A percentile compares a stretch with the other conserved stretches of the same genome.
These are phyloP conservation scores for Pyrus pyrifolia DNA, from an alignment of 306 rosid species.

Conservation along the genomic window DNA sequence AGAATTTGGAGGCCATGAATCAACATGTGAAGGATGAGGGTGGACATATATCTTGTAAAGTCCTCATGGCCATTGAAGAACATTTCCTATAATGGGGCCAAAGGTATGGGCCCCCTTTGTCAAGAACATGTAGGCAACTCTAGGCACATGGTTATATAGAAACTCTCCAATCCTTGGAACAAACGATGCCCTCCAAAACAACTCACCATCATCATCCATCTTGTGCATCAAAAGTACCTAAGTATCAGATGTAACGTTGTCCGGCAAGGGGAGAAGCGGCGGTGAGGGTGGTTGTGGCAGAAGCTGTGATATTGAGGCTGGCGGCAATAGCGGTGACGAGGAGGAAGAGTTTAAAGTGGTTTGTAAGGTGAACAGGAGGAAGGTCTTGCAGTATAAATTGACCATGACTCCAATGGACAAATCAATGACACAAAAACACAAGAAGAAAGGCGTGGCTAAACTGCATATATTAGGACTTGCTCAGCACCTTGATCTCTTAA, in stretches of 20 bases:
- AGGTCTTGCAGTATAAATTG: conserved; percentile 23
- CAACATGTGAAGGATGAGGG: conserved; percentile 33
- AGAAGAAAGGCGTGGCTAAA: conserved; percentile 15
- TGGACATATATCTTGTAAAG: conserved; percentile 48
- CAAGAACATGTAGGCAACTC: conserved; percentile 66
- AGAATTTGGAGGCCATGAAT: conserved; percentile 26
- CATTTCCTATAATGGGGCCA: conserved; percentile 48
- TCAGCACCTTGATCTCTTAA: background rate
- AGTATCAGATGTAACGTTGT: background rate
- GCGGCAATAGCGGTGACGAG: conserved; percentile 9
- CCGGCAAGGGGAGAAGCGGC: background rate
- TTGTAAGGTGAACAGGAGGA: conserved; percentile 9
- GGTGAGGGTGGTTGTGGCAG: conserved; percentile 1
- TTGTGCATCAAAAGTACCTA: conserved; percentile 24
- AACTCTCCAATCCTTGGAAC: conserved; percentile 23
- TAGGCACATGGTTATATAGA: conserved; percentile 25
- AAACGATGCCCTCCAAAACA: conserved; percentile 35
- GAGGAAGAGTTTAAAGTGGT: background rate
- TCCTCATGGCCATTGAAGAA: conserved; percentile 46
- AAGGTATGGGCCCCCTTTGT: conserved; percentile 41
- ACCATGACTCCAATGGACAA: conserved; percentile 37
- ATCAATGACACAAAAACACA: conserved; percentile 35
- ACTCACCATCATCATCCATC: conserved; percentile 29
- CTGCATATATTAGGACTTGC: background rate
- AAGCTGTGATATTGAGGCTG: background rate